Conservation (phyloP, 2,329 filamentous ascomycete genomes). For the Hypoxylon sp. region DNA sequence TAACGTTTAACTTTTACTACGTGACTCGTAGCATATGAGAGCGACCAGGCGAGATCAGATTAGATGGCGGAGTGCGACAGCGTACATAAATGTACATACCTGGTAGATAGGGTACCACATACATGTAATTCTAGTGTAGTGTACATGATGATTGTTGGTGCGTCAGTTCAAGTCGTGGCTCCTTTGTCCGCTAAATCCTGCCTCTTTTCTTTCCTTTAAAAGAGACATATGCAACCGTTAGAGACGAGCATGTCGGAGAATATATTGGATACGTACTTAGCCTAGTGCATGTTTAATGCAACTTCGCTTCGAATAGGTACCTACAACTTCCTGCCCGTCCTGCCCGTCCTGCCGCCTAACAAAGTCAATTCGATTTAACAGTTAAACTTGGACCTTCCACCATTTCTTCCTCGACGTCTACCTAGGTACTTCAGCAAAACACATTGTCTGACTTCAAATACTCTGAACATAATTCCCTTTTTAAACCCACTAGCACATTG, state of each 20-base stretch:
- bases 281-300: conserved; percentile 17
- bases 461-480: neutral
- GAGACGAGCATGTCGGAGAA: conserved; percentile 37
- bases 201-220: conserved; percentile 23
- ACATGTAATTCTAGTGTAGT: neutral
- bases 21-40: neutral
- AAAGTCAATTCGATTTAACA: conserved; percentile 4
- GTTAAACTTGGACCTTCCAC: neutral
- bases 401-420: neutral
- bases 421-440: neutral
- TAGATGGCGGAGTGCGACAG: conserved; percentile 28
- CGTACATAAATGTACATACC: too few species aligned
- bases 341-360: too few species aligned
- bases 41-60: conserved; percentile 31
- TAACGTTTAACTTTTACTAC: neutral
- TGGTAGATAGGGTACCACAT: too few species aligned
- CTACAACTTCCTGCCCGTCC: too few species aligned
- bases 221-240: conserved; percentile 37
- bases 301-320: conserved; percentile 18
- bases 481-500: neutral
- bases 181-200: conserved; percentile 37
- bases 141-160: neutral
- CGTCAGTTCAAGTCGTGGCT: conserved; percentile 1
- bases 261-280: conserved; percentile 25
- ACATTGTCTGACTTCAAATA: neutral